Percentiles rank a stretch among this genome's conserved stretches.
These are phyloP conservation scores for Populus alba DNA, from an alignment of 345 rosid genomes.

Conservation along the genomic window DNA sequence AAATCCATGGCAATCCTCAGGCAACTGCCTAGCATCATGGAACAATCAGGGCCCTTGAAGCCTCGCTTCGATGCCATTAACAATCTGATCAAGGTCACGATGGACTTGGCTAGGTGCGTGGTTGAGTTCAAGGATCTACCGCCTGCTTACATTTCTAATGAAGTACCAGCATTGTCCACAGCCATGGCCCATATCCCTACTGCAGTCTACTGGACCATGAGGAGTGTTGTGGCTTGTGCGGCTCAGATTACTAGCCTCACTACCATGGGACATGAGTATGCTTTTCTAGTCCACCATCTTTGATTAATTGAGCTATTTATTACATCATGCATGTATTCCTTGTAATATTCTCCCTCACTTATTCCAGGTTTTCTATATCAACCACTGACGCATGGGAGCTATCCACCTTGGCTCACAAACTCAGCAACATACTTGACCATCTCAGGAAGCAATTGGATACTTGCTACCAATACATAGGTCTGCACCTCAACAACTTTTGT, in stretches of 20 bases:
- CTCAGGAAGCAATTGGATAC: constrained; percentile 49
- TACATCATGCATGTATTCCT: background rate
- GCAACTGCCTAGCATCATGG: constrained; percentile 49
- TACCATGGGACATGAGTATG: constrained; percentile 65
- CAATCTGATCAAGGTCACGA: constrained; percentile 52
- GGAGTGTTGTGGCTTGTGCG: constrained; percentile 63
- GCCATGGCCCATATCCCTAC: constrained; percentile 54
- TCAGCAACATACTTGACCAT: constrained; percentile 61
- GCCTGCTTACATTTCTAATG: constrained; percentile 42
- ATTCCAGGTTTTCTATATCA: constrained; percentile 42
- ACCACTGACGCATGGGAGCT: constrained; percentile 84
- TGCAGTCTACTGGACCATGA: constrained; percentile 69
- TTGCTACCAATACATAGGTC: constrained; percentile 68
- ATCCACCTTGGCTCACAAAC: constrained; percentile 73
- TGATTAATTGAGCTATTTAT: no score
- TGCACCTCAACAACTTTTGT: background rate
- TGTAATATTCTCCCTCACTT: background rate
- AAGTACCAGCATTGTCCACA: constrained; percentile 39
- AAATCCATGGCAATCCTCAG: constrained; percentile 65
- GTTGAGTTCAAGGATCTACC: constrained; percentile 62
- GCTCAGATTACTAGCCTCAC: constrained; percentile 57
- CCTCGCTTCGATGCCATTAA: constrained; percentile 53
- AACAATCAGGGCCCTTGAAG: constrained; percentile 44
- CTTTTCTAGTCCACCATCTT: background rate
- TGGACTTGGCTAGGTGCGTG: constrained; percentile 52